A percentile compares a stretch with the other conserved stretches of the same genome.
phyloP scores from a whole-genome alignment of 2,329 filamentous ascomycete genomes.

The Sporothrix variecibatus region DNA sequence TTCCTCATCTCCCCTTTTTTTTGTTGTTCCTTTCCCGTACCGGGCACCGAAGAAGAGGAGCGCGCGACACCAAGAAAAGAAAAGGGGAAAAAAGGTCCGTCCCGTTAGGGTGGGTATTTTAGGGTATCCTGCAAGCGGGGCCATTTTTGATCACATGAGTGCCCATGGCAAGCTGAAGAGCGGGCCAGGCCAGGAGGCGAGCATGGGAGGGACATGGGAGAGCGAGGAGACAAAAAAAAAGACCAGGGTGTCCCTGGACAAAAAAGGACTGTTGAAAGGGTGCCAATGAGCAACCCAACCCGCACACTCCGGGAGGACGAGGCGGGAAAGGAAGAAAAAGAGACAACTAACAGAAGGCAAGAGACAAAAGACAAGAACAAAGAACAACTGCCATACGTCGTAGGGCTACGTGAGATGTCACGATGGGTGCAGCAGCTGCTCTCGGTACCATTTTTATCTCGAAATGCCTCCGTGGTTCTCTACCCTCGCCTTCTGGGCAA shows the following conservation, averaged over 20 bases:
- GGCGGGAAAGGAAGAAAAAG: not conserved
- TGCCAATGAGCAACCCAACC: not conserved
- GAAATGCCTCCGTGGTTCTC: not conserved
- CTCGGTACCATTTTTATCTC: not conserved
- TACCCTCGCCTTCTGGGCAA: not conserved
- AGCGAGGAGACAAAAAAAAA: not conserved
- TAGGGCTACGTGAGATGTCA: not conserved
- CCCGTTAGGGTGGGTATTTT: constrained; percentile 22
- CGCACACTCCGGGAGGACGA: not conserved
- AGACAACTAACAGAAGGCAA: not conserved
- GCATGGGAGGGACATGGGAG: not conserved
- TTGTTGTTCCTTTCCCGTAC: constrained; percentile 27
- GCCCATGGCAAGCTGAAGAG: constrained; percentile 22
- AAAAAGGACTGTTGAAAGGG: too few relatives aligned
- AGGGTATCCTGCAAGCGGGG: constrained; percentile 24
- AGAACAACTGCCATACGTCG: not conserved
- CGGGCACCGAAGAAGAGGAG: constrained; percentile 22
- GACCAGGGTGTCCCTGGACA: not conserved
- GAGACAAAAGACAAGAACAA: not conserved
- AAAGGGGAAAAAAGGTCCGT: constrained; percentile 28
- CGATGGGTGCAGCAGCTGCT: not conserved
- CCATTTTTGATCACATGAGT: constrained; percentile 30
- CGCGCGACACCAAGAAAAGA: constrained; percentile 8
- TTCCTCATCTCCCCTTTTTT: constrained; percentile 13
- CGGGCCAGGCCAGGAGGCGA: constrained; percentile 11